A percentile compares a stretch with the other conserved stretches of the same genome.
These are phyloP conservation scores for Polygonum aviculare DNA, from an alignment of 148 eudicot genomes.

Conservation along the genomic window DNA sequence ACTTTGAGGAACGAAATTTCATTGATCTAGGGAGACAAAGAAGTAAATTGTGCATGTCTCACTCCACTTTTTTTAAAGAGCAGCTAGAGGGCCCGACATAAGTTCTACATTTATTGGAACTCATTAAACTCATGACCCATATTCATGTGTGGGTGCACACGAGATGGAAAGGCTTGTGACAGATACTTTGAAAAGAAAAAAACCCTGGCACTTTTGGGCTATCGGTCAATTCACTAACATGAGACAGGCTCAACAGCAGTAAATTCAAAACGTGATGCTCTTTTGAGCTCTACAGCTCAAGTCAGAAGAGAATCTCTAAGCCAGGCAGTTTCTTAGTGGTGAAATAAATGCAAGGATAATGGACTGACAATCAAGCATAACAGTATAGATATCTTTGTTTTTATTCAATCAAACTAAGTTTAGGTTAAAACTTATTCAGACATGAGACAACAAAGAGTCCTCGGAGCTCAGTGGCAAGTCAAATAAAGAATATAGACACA, in stretches of 20 bases:
- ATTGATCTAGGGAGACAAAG: neutral
- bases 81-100: neutral
- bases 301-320: neutral
- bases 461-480: neutral
- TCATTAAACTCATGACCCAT: neutral
- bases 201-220: neutral
- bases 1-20: neutral
- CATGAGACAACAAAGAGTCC: neutral
- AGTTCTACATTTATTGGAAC: neutral
- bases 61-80: neutral
- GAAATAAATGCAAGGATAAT: neutral
- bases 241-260: neutral
- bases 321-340: neutral
- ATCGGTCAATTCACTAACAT: neutral
- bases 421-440: neutral
- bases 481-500: neutral
- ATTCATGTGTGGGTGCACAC: neutral
- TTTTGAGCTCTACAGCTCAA: neutral
- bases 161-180: neutral
- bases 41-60: neutral
- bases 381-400: neutral
- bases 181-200: neutral
- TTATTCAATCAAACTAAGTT: neutral
- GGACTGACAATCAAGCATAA: neutral
- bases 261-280: neutral